Evolutionary conservation across 768 basidiomycete genomes (phyloP).

Genomic region (Lanmaoa rubissima): DNA sequence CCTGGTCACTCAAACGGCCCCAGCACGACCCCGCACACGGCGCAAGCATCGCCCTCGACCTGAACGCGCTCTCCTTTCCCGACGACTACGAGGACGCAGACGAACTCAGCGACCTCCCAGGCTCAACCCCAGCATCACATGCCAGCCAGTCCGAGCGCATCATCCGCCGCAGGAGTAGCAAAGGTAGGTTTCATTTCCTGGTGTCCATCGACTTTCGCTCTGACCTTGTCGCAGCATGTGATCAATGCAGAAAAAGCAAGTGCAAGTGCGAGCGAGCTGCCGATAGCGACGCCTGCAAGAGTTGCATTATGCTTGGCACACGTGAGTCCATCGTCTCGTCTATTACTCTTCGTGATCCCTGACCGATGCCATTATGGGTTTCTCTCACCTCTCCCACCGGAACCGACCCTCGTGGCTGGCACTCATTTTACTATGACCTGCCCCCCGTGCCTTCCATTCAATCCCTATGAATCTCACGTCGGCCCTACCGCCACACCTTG

Average conservation of each 20-base stretch:
- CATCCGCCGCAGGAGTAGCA: slow-evolving; percentile 72
- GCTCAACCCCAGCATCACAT: slow-evolving; percentile 18
- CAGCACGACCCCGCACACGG: slow-evolving; percentile 8
- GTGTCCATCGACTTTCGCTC: not conserved
- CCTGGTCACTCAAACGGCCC: slow-evolving; percentile 25
- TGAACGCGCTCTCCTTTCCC: slow-evolving; percentile 42
- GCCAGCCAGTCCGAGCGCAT: slow-evolving; percentile 42
- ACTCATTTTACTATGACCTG: not conserved
- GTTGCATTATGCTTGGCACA: slow-evolving; percentile 70
- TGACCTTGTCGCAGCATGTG: slow-evolving; percentile 57
- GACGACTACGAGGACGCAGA: slow-evolving; percentile 65
- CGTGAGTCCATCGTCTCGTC: slow-evolving; percentile 42
- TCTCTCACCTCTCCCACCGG: slow-evolving; percentile 1
- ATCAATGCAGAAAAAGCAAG: slow-evolving; percentile 86
- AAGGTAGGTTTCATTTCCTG: slow-evolving; percentile 44
- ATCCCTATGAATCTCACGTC: not conserved
- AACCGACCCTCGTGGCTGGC: slow-evolving; percentile 9
- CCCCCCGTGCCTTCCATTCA: slow-evolving; percentile 2
- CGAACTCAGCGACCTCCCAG: slow-evolving; percentile 49
- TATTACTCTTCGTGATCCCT: slow-evolving; percentile 3
- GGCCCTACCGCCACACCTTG: not conserved
- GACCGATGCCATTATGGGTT: not conserved
- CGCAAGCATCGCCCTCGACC: slow-evolving; percentile 22
- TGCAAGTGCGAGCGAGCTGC: slow-evolving; percentile 80
- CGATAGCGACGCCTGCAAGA: slow-evolving; percentile 67